Percentiles rank a stretch among this genome's conserved stretches.
Evolutionary conservation across 176 grass and related monocot genomes (phyloP).

Genomic region (Hordeum vulgare): MorexV3_pseudomolecules_assembly NC_058519.1:10679713-10680212

Average conservation of each 20-base stretch:
- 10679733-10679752: background rate
- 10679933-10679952: too few relatives aligned
- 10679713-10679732: background rate
- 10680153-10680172: background rate
- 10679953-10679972: too few relatives aligned
- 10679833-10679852: too few relatives aligned
- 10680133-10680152: background rate
- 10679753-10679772: background rate
- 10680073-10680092: background rate
- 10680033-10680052: background rate
- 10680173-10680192: background rate
- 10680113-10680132: too few relatives aligned
- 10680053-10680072: background rate
- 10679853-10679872: too few relatives aligned
- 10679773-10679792: too few relatives aligned
- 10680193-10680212: background rate
- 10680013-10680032: background rate
- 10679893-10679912: too few relatives aligned
- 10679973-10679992: too few relatives aligned
- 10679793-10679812: too few relatives aligned
- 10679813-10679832: too few relatives aligned
- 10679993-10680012: background rate
- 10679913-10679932: too few relatives aligned
- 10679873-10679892: too few relatives aligned
- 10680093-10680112: background rate